phyloP scores from a whole-genome alignment of 495 filamentous ascomycete species.

The Penicillium simplicissimum region DNA sequence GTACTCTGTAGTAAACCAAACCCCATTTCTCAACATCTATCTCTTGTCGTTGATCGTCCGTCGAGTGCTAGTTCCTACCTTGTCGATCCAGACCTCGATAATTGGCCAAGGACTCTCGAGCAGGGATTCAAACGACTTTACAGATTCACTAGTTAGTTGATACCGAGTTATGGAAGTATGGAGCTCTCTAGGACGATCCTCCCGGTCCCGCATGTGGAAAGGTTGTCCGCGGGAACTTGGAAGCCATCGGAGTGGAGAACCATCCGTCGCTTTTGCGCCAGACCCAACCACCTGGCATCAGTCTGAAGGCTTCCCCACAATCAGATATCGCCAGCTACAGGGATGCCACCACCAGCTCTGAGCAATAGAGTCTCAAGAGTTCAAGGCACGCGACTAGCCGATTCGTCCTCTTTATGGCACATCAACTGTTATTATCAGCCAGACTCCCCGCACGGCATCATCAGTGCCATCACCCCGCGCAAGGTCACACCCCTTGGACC shows the following conservation, averaged over 20 bases:
- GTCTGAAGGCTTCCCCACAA: background rate
- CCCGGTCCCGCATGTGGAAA: background rate
- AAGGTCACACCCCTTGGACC: background rate
- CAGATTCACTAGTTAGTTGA: too few relatives aligned
- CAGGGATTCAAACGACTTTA: too few relatives aligned
- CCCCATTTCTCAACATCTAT: too few relatives aligned
- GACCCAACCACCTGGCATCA: background rate
- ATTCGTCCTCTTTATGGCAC: constrained; percentile 41
- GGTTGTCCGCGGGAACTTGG: constrained; percentile 1
- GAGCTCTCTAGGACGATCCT: background rate
- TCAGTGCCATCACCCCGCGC: constrained; percentile 41
- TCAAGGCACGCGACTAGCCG: constrained; percentile 41
- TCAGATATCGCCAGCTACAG: background rate
- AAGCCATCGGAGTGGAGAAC: constrained; percentile 3
- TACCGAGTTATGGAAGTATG: background rate
- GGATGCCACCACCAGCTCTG: constrained; percentile 31
- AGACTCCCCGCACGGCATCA: constrained; percentile 29
- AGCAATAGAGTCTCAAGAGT: constrained; percentile 30
- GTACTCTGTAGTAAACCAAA: too few relatives aligned
- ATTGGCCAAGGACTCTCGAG: too few relatives aligned
- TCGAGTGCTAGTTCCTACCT: too few relatives aligned
- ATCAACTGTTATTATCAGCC: constrained; percentile 34
- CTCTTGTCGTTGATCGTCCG: too few relatives aligned
- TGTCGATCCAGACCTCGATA: too few relatives aligned
- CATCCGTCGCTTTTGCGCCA: background rate